A percentile compares a stretch with the other conserved stretches of the same genome.
phyloP scores from a whole-genome alignment of 768 basidiomycete species.

The Boletellus emodensis region DNA sequence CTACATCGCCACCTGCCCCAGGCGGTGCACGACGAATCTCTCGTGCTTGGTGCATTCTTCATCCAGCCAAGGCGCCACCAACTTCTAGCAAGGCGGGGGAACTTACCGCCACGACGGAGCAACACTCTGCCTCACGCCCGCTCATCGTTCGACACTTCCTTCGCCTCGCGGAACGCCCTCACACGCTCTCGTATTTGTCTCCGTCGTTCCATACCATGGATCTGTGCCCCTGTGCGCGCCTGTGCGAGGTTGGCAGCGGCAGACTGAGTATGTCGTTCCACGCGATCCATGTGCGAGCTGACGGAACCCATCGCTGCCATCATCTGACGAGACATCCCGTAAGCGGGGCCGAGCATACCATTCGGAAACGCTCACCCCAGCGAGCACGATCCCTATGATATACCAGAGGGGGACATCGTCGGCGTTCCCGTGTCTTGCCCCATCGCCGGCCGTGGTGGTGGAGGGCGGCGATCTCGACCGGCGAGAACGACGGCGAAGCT shows the following conservation, averaged over 20 bases:
- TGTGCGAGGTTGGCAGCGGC: conserved; percentile 58
- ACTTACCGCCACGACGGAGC: too few species aligned
- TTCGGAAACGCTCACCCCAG: conserved; percentile 10
- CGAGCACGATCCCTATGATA: conserved; percentile 10
- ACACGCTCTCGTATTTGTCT: conserved; percentile 49
- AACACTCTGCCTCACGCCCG: too few species aligned
- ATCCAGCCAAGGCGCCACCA: too few species aligned
- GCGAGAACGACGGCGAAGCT: conserved; percentile 47
- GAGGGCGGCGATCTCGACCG: conserved; percentile 22
- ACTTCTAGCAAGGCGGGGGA: too few species aligned
- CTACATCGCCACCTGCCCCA: too few species aligned
- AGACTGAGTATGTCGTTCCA: conserved; percentile 38
- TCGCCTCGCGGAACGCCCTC: conserved; percentile 24
- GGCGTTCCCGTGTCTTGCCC: neutral
- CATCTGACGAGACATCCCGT: conserved; percentile 1
- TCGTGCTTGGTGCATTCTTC: too few species aligned
- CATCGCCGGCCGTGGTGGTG: conserved; percentile 6
- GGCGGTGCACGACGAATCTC: too few species aligned
- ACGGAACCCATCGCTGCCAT: conserved; percentile 1
- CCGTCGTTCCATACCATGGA: conserved; percentile 52
- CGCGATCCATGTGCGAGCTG: conserved; percentile 34
- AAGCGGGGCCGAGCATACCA: neutral
- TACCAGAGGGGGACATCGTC: conserved; percentile 11
- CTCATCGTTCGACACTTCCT: neutral
- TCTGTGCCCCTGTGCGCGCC: conserved; percentile 54